A percentile compares a stretch with the other conserved stretches of the same genome.
Conservation (phyloP, 1,284 basidiomycete species). For the Rhizoctonia solani region DNA sequence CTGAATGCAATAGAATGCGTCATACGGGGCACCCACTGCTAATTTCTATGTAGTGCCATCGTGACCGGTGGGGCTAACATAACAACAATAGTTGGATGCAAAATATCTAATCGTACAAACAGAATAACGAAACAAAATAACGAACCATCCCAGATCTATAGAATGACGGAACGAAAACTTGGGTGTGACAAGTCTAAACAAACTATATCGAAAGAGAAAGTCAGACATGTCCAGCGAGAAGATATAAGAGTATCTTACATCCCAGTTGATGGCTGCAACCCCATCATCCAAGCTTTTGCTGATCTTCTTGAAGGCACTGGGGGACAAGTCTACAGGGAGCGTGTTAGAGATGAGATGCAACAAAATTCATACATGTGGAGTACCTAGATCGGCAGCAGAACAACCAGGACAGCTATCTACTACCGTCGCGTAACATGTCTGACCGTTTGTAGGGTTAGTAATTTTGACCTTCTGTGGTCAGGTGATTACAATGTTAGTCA, state of each 20-base stretch:
- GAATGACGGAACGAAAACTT: too few relatives aligned
- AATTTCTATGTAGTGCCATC: too few relatives aligned
- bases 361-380: background rate
- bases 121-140: too few relatives aligned
- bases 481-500: background rate
- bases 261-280: conserved; percentile 4
- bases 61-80: too few relatives aligned
- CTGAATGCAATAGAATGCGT: too few relatives aligned
- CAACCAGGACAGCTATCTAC: conserved; percentile 38
- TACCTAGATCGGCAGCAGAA: conserved; percentile 24
- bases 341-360: background rate
- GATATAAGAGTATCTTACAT: background rate
- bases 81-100: too few relatives aligned
- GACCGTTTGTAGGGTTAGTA: conserved; percentile 31
- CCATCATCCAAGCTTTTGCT: conserved; percentile 5
- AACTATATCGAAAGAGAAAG: too few relatives aligned
- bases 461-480: conserved; percentile 31
- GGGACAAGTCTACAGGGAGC: conserved; percentile 7
- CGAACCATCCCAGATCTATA: too few relatives aligned
- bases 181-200: too few relatives aligned
- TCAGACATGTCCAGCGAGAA: background rate
- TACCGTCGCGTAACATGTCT: conserved; percentile 24
- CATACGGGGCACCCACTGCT: too few relatives aligned
- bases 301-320: background rate
- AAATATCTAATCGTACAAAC: too few relatives aligned